These are phyloP conservation scores for Suhomyces maxii DNA, from an alignment of 1,139 yeast genomes.

Conservation along the genomic window DNA sequence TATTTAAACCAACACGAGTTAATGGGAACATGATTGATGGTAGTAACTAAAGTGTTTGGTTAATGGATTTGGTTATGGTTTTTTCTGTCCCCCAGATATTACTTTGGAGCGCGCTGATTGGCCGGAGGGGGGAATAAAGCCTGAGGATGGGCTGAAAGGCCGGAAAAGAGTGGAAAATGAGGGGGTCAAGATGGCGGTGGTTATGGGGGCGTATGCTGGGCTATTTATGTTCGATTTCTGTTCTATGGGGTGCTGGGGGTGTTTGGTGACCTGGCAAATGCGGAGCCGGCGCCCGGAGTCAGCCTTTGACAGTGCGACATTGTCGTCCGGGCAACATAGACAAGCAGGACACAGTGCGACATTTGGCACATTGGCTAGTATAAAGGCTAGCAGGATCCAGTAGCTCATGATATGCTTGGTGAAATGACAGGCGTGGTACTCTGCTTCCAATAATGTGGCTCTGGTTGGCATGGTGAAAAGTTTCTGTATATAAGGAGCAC, in stretches of 20 bases:
- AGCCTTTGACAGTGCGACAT: neutral
- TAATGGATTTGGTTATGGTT: constrained; percentile 4
- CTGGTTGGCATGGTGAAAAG: too few relatives aligned
- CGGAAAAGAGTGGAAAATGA: neutral
- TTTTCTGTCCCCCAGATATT: constrained; percentile 13
- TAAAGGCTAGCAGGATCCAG: too few relatives aligned
- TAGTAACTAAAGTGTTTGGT: constrained; percentile 1
- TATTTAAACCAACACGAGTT: constrained; percentile 29
- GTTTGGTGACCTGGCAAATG: neutral
- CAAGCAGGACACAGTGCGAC: neutral
- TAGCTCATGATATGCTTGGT: too few relatives aligned
- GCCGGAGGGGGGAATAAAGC: constrained; percentile 3
- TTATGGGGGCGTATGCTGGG: too few relatives aligned
- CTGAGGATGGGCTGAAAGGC: neutral
- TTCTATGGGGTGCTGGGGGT: neutral
- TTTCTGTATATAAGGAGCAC: too few relatives aligned
- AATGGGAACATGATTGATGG: constrained; percentile 26
- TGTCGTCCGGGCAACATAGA: neutral
- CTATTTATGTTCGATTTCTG: too few relatives aligned
- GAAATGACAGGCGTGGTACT: too few relatives aligned
- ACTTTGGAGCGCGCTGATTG: constrained; percentile 12
- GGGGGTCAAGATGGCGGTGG: too few relatives aligned
- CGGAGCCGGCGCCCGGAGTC: neutral
- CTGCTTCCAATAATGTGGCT: too few relatives aligned
- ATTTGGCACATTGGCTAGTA: too few relatives aligned